Base-by-base conservation (phyloP, 371 early-diverging fungal genomes). In the Rhizopus sp. region DNA sequence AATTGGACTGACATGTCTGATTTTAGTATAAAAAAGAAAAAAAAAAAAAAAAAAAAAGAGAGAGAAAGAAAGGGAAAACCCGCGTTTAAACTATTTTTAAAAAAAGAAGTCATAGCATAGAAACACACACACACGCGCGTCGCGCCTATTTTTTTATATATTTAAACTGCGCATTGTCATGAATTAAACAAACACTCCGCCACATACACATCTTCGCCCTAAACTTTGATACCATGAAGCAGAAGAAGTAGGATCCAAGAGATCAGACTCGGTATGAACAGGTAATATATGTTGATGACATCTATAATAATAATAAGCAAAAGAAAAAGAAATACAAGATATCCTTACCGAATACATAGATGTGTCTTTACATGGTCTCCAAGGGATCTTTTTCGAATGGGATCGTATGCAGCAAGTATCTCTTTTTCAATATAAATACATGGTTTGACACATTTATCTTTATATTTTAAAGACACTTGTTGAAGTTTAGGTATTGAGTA, bases 221-320 rank as follows among this genome's bases (percentile, higher is more conserved):
- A 72, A 23, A 63, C 69, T 70, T 47, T 65, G 72, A 40, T 64
- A 70, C 76, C 76, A 76, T 29, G 60, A 54, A 16, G 73, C 70
- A 40, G 59, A 66, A 3, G 64, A 58, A 32, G 62, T 61, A 13
- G 72, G 72, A 55, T 72, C 69, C 9, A 61, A 32, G 3, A 13
- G 10, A 10, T 57, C 54, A 10, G 46, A 9, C 2, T 46, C 46
- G 17, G 50, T 38, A 52, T 62, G 29, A 17, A 59, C 30, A 9
- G 69, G 57, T 15, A 72, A 13, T 4, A 42, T 60, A 5, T 48
- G 42, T 49, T 76, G 73, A 45, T 66, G 64, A 44, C 77, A 76
- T 47, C 72, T 71, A 50, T 39, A 10, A 34, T 16, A 54, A 39
- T 17, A 39, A 17, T 38, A 7, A 39, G 33, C n/a, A 23, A 7